These are phyloP conservation scores for Colletotrichum eremochloae DNA, from an alignment of 2,329 filamentous ascomycete genomes.

Conservation along the genomic window DNA sequence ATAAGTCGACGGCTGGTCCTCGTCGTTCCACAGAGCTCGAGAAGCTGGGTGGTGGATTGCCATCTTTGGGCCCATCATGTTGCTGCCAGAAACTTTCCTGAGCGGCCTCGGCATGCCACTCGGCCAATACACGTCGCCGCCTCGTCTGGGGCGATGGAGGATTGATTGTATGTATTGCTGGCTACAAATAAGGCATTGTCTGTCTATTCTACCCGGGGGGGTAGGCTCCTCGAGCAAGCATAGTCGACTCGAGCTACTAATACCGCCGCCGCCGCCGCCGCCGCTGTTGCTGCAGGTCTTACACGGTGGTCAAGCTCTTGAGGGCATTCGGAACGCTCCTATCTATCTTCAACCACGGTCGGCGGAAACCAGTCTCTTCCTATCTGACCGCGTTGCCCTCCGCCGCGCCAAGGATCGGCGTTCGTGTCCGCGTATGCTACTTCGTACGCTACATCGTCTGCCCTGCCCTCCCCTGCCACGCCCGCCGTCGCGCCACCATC, in stretches of 20 bases:
- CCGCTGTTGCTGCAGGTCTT: background rate
- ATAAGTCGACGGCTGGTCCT: slow-evolving; percentile 27
- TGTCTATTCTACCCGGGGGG: background rate
- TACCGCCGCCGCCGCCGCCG: too few species aligned
- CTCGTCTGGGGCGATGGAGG: background rate
- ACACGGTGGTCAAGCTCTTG: background rate
- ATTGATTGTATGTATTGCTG: background rate
- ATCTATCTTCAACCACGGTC: background rate
- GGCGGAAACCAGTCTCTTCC: background rate
- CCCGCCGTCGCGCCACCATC: background rate
- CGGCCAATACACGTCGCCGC: background rate
- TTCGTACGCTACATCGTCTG: background rate
- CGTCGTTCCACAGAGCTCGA: slow-evolving; percentile 7
- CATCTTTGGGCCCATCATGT: background rate
- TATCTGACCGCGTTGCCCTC: too few species aligned
- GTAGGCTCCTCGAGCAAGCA: background rate
- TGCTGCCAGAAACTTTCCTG: background rate
- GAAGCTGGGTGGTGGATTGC: background rate
- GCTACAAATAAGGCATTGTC: background rate
- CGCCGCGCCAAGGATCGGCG: slow-evolving; percentile 15
- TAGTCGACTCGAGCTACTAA: background rate
- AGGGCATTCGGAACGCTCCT: slow-evolving; percentile 1
- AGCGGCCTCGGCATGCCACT: background rate
- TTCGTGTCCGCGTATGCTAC: slow-evolving; percentile 23
- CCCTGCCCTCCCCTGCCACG: slow-evolving; percentile 28